A percentile compares a stretch with the other conserved stretches of the same genome.
These are phyloP conservation scores for Bruguiera hainesii DNA, from an alignment of 441 rosid genomes.

Conservation along the genomic window DNA sequence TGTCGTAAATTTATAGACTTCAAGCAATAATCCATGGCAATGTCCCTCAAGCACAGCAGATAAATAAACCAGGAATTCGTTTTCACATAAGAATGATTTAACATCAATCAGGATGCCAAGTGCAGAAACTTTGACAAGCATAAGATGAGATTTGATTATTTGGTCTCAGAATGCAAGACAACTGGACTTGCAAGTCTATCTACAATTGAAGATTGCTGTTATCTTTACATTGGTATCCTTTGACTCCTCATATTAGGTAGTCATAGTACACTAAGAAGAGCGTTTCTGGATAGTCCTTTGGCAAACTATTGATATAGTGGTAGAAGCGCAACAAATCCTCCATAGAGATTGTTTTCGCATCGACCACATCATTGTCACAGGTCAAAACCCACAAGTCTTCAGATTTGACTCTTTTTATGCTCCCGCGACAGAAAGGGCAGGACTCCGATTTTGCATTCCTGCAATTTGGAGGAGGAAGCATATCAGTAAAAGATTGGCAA, in stretches of 20 bases:
- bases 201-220: conserved; percentile 46
- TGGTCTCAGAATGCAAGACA: conserved; percentile 27
- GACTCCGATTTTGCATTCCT: conserved; percentile 95
- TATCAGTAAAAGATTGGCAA: neutral
- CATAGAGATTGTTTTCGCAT: conserved; percentile 53
- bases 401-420: conserved; percentile 86
- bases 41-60: too few relatives aligned
- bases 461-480: conserved; percentile 23
- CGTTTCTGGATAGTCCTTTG: conserved; percentile 76
- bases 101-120: too few relatives aligned
- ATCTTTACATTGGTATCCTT: conserved; percentile 42
- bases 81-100: too few relatives aligned
- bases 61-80: too few relatives aligned
- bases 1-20: too few relatives aligned
- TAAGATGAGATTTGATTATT: conserved; percentile 20
- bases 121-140: conserved; percentile 17
- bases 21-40: too few relatives aligned
- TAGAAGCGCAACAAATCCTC: conserved; percentile 77
- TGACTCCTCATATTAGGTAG: conserved; percentile 55
- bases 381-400: conserved; percentile 98
- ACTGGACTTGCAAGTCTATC: conserved; percentile 49
- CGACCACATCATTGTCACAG: conserved; percentile 76
- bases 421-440: conserved; percentile 93
- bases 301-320: conserved; percentile 71
- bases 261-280: conserved; percentile 84